These are phyloP conservation scores for Aspergillus caelatus DNA, from an alignment of 2,329 filamentous ascomycete genomes.

Conservation along the genomic window DNA sequence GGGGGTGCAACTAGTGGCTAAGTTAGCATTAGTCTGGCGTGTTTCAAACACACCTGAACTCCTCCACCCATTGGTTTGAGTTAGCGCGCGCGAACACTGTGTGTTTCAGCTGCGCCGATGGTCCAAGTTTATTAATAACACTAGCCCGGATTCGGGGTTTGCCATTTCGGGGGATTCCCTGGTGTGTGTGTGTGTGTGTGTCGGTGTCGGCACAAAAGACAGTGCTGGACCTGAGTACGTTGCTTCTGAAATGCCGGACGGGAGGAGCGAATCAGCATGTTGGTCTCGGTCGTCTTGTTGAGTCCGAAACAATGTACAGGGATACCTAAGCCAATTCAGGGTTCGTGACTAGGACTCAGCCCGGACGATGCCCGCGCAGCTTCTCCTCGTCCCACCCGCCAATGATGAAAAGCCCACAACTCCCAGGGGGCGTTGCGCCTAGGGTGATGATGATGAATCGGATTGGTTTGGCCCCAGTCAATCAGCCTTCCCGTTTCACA, in stretches of 20 bases:
- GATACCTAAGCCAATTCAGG: background rate
- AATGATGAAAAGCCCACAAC: slow-evolving; percentile 7
- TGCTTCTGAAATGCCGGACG: background rate
- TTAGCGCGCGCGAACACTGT: slow-evolving; percentile 20
- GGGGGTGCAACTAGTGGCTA: slow-evolving; percentile 19
- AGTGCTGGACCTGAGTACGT: background rate
- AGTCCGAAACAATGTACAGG: background rate
- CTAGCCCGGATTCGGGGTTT: background rate
- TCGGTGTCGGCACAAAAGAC: background rate
- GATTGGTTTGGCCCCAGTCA: slow-evolving; percentile 15
- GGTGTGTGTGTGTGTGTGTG: background rate
- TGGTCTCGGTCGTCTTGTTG: background rate
- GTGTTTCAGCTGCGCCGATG: slow-evolving; percentile 29
- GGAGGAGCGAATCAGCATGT: background rate
- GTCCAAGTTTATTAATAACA: slow-evolving; percentile 3
- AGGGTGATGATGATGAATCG: slow-evolving; percentile 11
- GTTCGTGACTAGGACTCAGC: background rate
- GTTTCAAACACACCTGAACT: slow-evolving; percentile 30
- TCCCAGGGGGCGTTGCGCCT: slow-evolving; percentile 14
- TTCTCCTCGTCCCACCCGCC: slow-evolving; percentile 1
- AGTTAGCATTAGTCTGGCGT: slow-evolving; percentile 28
- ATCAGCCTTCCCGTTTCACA: slow-evolving; percentile 18
- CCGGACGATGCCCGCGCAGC: slow-evolving; percentile 1
- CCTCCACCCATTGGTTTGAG: slow-evolving; percentile 17
- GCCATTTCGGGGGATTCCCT: background rate